A percentile compares a stretch with the other conserved stretches of the same genome.
These are phyloP conservation scores for Parathielavia hyrcaniae DNA, from an alignment of 495 filamentous ascomycete species.

Conservation along the genomic window DNA sequence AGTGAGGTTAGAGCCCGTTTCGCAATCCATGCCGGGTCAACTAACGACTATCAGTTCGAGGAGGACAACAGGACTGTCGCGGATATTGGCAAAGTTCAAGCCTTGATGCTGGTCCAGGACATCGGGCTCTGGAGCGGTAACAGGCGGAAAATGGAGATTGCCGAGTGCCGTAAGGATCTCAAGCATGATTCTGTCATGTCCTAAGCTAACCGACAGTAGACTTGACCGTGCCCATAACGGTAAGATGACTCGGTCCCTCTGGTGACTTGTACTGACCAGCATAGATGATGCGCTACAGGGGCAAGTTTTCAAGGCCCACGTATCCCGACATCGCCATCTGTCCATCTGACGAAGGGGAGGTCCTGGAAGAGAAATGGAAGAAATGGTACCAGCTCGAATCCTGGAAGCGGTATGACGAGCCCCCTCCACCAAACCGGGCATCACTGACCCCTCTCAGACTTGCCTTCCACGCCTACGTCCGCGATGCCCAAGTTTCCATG, in stretches of 20 bases:
- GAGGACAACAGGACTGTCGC: conserved; percentile 52
- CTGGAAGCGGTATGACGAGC: conserved; percentile 42
- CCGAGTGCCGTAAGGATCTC: conserved; percentile 46
- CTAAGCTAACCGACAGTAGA: conserved; percentile 15
- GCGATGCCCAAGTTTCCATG: conserved; percentile 55
- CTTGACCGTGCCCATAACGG: conserved; percentile 26
- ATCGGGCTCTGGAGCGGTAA: conserved; percentile 63
- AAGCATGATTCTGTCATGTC: not conserved
- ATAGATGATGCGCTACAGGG: conserved; percentile 43
- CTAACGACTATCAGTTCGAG: conserved; percentile 40
- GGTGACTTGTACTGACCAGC: conserved; percentile 7
- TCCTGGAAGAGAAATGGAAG: conserved; percentile 53
- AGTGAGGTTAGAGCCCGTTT: conserved; percentile 14
- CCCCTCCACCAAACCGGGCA: not conserved
- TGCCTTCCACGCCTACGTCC: conserved; percentile 50
- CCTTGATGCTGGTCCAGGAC: conserved; percentile 49
- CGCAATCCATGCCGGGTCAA: not conserved
- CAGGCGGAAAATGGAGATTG: conserved; percentile 61
- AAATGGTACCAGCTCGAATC: conserved; percentile 52
- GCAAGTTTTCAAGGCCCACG: conserved; percentile 41
- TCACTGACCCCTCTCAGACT: conserved; percentile 35
- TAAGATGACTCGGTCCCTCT: conserved; percentile 9
- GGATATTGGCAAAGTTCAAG: conserved; percentile 51
- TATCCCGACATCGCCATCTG: conserved; percentile 42
- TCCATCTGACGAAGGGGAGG: conserved; percentile 42